Evolutionary conservation across 2,329 filamentous ascomycete species (phyloP).

Genomic region (Helotiales sp.): DNA sequence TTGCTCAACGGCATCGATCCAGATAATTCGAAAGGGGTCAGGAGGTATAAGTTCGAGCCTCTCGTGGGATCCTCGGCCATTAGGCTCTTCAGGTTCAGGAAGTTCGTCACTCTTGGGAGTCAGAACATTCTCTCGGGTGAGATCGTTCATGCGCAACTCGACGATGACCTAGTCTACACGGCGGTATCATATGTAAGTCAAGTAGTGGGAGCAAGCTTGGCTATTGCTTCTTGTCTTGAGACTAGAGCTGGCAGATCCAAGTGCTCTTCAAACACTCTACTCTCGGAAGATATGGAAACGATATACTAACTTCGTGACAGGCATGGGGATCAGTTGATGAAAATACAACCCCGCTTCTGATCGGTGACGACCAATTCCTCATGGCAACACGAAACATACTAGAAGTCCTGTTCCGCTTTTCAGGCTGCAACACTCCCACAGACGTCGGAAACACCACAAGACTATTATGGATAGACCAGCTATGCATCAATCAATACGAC

Average conservation of each 20-base stretch:
- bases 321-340: not conserved
- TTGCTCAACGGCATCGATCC: not conserved
- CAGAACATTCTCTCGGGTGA: not conserved
- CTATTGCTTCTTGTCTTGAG: no score
- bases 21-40: not conserved
- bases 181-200: slow-evolving; percentile 5
- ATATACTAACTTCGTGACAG: no score
- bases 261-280: no score
- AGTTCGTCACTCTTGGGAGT: not conserved
- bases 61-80: not conserved
- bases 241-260: no score
- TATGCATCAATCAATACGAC: slow-evolving; percentile 1
- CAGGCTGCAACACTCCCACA: not conserved
- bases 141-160: not conserved
- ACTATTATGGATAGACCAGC: not conserved
- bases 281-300: no score
- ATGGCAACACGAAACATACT: not conserved
- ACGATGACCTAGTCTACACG: not conserved
- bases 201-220: no score
- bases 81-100: not conserved
- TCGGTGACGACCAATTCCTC: not conserved
- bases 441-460: not conserved
- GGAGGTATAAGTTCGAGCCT: not conserved
- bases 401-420: slow-evolving; percentile 3
- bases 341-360: not conserved